A percentile compares a stretch with the other conserved stretches of the same genome.
phyloP scores from a whole-genome alignment of 805 yeast genomes.

The Teunomyces cretensis region DNA sequence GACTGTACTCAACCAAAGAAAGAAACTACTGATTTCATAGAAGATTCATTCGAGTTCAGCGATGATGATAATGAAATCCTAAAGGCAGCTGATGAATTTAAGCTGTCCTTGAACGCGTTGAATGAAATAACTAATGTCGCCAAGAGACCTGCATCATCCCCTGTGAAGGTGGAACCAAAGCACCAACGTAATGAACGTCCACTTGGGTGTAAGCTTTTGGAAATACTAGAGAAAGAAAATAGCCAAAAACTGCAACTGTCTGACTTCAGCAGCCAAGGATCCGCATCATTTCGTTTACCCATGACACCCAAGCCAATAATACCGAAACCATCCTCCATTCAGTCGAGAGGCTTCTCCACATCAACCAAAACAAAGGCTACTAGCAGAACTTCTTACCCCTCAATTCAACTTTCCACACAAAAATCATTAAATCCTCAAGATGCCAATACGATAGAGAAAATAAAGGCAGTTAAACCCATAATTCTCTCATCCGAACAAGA shows the following conservation, averaged over 20 bases:
- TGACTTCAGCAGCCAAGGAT: not conserved
- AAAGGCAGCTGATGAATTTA: slow-evolving; percentile 8
- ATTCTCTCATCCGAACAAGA: slow-evolving; percentile 57
- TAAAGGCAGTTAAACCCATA: slow-evolving; percentile 36
- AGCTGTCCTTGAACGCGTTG: not conserved
- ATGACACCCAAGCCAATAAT: not conserved
- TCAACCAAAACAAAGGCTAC: slow-evolving; percentile 7
- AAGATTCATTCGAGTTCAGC: slow-evolving; percentile 11
- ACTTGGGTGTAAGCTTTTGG: not conserved
- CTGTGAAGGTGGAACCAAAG: not conserved
- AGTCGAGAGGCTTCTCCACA: slow-evolving; percentile 7
- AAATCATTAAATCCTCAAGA: slow-evolving; percentile 6
- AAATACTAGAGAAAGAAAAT: not conserved
- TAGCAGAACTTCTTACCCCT: slow-evolving; percentile 12
- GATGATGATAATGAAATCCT: slow-evolving; percentile 13
- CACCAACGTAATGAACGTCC: not conserved
- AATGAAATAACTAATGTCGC: not conserved
- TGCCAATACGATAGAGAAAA: slow-evolving; percentile 4
- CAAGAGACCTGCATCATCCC: not conserved
- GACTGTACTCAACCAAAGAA: not conserved
- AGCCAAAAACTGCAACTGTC: not conserved
- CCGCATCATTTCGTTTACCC: not conserved
- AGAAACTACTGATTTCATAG: not conserved
- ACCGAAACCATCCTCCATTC: not conserved
- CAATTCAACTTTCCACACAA: slow-evolving; percentile 33